Percentiles rank a stretch among this genome's conserved stretches.
These are phyloP conservation scores for Salvia rosmarinus DNA, from an alignment of 257 asterid species.

Conservation along the genomic window DNA sequence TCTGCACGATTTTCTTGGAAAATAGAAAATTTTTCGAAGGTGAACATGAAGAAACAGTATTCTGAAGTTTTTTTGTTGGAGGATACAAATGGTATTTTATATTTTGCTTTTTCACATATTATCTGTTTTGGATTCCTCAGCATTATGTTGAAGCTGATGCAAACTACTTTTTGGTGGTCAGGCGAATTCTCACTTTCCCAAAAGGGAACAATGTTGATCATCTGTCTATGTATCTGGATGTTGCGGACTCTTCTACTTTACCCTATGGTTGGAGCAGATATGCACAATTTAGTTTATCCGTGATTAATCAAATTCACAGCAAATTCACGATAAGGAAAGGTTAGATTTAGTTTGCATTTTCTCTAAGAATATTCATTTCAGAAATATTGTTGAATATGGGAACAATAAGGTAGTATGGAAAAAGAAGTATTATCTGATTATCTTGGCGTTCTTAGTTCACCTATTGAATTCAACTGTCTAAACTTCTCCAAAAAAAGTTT, in stretches of 20 bases:
- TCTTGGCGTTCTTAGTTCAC: constrained; percentile 13
- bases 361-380: constrained; percentile 16
- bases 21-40: constrained; percentile 62
- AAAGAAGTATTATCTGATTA: constrained; percentile 8
- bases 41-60: constrained; percentile 63
- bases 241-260: constrained; percentile 67
- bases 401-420: constrained; percentile 5
- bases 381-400: constrained; percentile 17
- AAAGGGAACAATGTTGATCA: constrained; percentile 85
- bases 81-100: constrained; percentile 63
- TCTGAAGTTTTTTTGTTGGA: constrained; percentile 64
- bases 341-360: constrained; percentile 29
- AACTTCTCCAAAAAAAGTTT: neutral
- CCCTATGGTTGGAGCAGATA: constrained; percentile 90
- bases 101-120: neutral
- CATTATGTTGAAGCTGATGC: constrained; percentile 39
- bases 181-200: constrained; percentile 87
- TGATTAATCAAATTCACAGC: constrained; percentile 65
- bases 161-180: constrained; percentile 43
- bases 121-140: constrained; percentile 12
- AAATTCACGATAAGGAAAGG: constrained; percentile 75
- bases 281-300: constrained; percentile 83
- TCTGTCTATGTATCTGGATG: constrained; percentile 83
- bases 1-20: constrained; percentile 72
- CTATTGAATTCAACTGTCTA: neutral